Evolutionary conservation across 2,329 filamentous ascomycete genomes (phyloP), one percentile per base, ranked within the genome.

Genomic region (Alternaria gaisen): DNA sequence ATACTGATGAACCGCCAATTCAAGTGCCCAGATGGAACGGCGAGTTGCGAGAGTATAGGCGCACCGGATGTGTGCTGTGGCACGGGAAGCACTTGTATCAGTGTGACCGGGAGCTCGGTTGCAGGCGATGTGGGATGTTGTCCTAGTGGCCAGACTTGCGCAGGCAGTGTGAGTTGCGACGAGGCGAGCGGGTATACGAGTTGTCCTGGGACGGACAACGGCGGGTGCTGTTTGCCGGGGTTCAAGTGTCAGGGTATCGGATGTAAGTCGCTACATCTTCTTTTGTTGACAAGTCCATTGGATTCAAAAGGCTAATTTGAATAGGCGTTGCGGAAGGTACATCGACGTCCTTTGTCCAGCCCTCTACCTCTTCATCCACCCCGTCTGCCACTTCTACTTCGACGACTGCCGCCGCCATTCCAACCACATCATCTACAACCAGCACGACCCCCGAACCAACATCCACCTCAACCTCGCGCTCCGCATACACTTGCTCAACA

Each of bases 51-150:
- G 16, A 80, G 79, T 18, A 89, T 93, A 67, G 86, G 85, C 8
- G 85, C 86, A 46, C 86, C 90, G 1, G 86, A 92, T 76, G 90
- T 89, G 77, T 95, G 92, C 81, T 95, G 92, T 76, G 81, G 84
- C 22, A 81, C 82, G n/a, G 85, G 83, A 16, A 88, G 90, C 66
- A 86, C 83, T 8, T 95, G 92, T 74, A 87, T 90, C 34, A 70
- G 58, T 20, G 66, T 70, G 16, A 47, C 53, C 14, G 57, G 63
- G 47, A 77, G 80, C 24, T 87, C 93, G 5, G 75, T 83, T 32
- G 87, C 91, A 28, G 90, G 90, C 8, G 85, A 87, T 44, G 87
- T 94, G 2, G 91, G 91, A 3, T 95, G 92, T 77, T 95, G 92
- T 78, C 90, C 90, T 0, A 72, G 81, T 36, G 91, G 90, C 4